A percentile compares a stretch with the other conserved stretches of the same genome.
Conservation (phyloP, 2,329 filamentous ascomycete genomes). For the Decorospora gaudefroyi region DNA sequence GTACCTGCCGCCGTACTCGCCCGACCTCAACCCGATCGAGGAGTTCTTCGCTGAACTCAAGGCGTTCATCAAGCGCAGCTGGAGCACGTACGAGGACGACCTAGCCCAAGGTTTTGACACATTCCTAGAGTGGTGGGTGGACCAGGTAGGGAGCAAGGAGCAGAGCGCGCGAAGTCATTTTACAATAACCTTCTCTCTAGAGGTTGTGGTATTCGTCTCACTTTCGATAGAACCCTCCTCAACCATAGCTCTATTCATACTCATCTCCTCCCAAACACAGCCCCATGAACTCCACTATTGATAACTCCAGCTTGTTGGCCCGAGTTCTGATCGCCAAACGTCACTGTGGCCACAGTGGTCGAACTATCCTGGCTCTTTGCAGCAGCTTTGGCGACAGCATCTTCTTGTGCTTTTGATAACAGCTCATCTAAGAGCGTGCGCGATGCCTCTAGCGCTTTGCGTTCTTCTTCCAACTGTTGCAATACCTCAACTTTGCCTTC, state of each 20-base stretch:
- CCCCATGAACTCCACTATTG: conserved; percentile 6
- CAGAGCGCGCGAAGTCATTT: conserved; percentile 33
- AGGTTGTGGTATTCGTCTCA: not conserved
- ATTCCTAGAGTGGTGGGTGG: conserved; percentile 39
- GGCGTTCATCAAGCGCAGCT: conserved; percentile 40
- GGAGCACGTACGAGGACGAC: conserved; percentile 17
- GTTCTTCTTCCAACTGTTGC: conserved; percentile 20
- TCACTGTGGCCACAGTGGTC: conserved; percentile 7
- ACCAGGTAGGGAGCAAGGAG: conserved; percentile 28
- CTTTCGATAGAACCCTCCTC: not conserved
- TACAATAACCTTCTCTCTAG: not conserved
- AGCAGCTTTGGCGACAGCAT: conserved; percentile 20
- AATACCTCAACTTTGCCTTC: conserved; percentile 17
- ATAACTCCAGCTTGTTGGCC: conserved; percentile 11
- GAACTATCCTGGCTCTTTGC: conserved; percentile 8
- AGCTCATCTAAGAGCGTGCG: conserved; percentile 16
- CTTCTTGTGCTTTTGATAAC: conserved; percentile 18
- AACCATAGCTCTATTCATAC: not conserved
- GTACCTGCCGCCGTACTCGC: conserved; percentile 46
- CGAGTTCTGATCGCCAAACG: conserved; percentile 13
- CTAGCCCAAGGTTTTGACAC: conserved; percentile 24
- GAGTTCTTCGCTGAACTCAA: conserved; percentile 49
- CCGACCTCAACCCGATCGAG: conserved; percentile 47
- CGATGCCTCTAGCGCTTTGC: conserved; percentile 13
- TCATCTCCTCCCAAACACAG: conserved; percentile 3